Evolutionary conservation across 2,329 filamentous ascomycete genomes (phyloP).

Genomic region (Calonectria hongkongensis): DNA sequence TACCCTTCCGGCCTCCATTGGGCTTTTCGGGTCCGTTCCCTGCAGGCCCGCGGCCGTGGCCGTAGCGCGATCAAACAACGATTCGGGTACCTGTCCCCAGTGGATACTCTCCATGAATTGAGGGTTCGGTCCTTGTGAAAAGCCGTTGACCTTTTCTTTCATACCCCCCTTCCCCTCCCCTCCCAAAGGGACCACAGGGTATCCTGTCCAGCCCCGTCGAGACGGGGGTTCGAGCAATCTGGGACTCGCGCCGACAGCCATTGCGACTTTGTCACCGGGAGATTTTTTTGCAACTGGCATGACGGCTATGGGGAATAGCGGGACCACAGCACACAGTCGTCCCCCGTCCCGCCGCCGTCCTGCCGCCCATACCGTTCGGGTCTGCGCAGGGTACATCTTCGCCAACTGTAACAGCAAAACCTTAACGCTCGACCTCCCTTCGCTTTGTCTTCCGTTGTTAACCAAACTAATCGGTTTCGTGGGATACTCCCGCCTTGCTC

Average conservation of each 20-base stretch:
- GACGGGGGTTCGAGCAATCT: slow-evolving; percentile 50
- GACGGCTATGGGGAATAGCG: slow-evolving; percentile 45
- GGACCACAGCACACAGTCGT: slow-evolving; percentile 39
- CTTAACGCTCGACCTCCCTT: slow-evolving; percentile 47
- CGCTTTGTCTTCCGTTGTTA: slow-evolving; percentile 50
- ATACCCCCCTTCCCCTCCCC: slow-evolving; percentile 40
- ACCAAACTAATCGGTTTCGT: slow-evolving; percentile 52
- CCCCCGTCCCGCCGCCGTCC: slow-evolving; percentile 37
- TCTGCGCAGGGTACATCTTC: slow-evolving; percentile 53
- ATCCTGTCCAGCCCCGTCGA: slow-evolving; percentile 44
- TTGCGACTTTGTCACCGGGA: slow-evolving; percentile 44
- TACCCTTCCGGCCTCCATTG: slow-evolving; percentile 41
- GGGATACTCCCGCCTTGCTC: slow-evolving; percentile 51
- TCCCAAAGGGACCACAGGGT: slow-evolving; percentile 51
- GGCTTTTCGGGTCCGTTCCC: slow-evolving; percentile 44
- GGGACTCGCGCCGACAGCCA: slow-evolving; percentile 47
- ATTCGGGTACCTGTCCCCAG: slow-evolving; percentile 51
- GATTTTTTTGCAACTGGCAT: slow-evolving; percentile 51
- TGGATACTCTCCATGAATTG: slow-evolving; percentile 49
- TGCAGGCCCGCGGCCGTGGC: slow-evolving; percentile 44
- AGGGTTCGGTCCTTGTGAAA: slow-evolving; percentile 39
- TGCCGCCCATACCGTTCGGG: slow-evolving; percentile 34
- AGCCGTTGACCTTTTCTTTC: slow-evolving; percentile 40
- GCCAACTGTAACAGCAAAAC: slow-evolving; percentile 52
- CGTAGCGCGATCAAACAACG: slow-evolving; percentile 53